Evolutionary conservation across 495 filamentous ascomycete species (phyloP).

Genomic region (Talaromyces borbonicus): DNA sequence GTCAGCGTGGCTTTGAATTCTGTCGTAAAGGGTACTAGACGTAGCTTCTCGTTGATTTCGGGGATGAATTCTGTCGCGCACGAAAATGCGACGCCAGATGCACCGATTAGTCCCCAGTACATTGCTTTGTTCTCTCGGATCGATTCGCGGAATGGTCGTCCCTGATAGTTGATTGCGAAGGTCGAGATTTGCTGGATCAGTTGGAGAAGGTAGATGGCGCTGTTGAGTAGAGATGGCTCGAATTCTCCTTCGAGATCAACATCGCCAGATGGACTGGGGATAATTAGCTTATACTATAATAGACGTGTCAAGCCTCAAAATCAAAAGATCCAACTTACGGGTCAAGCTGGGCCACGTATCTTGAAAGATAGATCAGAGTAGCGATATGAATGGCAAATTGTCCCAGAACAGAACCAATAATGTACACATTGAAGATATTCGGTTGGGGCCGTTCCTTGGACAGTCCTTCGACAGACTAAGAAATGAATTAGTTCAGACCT

Average conservation of each 20-base stretch:
- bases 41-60: slow-evolving; percentile 88
- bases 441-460: slow-evolving; percentile 97
- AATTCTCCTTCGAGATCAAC: slow-evolving; percentile 96
- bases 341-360: slow-evolving; percentile 72
- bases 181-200: slow-evolving; percentile 99
- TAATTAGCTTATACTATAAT: slow-evolving; percentile 22
- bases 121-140: slow-evolving; percentile 94
- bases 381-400: slow-evolving; percentile 96
- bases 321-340: slow-evolving; percentile 50
- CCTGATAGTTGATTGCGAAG: slow-evolving; percentile 99
- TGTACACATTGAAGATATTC: slow-evolving; percentile 98
- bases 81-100: slow-evolving; percentile 82
- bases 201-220: slow-evolving; percentile 93
- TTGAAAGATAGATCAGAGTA: slow-evolving; percentile 89
- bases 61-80: slow-evolving; percentile 95
- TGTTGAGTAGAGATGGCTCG: slow-evolving; percentile 86
- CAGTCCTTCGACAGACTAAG: slow-evolving; percentile 76
- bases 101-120: slow-evolving; percentile 91
- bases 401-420: slow-evolving; percentile 94
- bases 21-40: slow-evolving; percentile 79
- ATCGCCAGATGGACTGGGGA: slow-evolving; percentile 49
- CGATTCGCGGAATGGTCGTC: slow-evolving; percentile 91
- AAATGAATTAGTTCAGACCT: slow-evolving; percentile 16
- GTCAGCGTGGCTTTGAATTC: slow-evolving; percentile 90
- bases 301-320: neutral